Evolutionary conservation across 2,329 filamentous ascomycete genomes (phyloP).

Genomic region (Arthrobotrys pseudoclavata): DNA sequence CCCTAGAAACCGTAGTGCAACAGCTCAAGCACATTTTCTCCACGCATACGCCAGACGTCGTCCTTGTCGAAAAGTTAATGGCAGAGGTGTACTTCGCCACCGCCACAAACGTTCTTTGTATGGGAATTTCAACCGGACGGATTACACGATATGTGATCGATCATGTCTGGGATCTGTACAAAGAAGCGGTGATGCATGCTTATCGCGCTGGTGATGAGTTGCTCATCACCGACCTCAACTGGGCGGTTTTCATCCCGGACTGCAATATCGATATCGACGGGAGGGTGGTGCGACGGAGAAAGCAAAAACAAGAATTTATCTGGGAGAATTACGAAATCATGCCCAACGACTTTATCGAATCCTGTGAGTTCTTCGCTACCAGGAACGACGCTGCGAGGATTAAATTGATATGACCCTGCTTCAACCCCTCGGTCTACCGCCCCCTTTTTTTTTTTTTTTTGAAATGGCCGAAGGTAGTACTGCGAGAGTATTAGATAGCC

Average conservation of each 20-base stretch:
- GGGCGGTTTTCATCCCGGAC: constrained; percentile 13
- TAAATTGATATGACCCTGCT: background rate
- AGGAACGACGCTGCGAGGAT: constrained; percentile 38
- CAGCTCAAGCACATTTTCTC: constrained; percentile 15
- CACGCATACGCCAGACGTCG: background rate
- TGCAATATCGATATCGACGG: constrained; percentile 19
- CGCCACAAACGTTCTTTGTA: constrained; percentile 17
- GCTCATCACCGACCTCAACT: constrained; percentile 18
- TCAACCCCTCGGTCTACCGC: too few relatives aligned
- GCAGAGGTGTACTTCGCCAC: constrained; percentile 27
- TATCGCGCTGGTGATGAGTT: constrained; percentile 26
- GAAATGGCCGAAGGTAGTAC: too few relatives aligned
- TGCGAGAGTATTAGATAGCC: too few relatives aligned
- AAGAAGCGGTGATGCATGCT: background rate
- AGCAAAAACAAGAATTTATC: background rate
- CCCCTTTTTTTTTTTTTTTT: too few relatives aligned
- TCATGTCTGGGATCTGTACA: constrained; percentile 8
- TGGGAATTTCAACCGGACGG: background rate
- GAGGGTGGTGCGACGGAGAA: background rate
- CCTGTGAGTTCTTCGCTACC: constrained; percentile 1
- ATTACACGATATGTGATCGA: constrained; percentile 14
- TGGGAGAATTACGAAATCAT: constrained; percentile 19
- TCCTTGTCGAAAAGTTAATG: constrained; percentile 19
- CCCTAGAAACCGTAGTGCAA: background rate
- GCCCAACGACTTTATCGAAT: constrained; percentile 3